phyloP scores from a whole-genome alignment of 345 rosid species.

The Sonneratia caseolaris region DNA sequence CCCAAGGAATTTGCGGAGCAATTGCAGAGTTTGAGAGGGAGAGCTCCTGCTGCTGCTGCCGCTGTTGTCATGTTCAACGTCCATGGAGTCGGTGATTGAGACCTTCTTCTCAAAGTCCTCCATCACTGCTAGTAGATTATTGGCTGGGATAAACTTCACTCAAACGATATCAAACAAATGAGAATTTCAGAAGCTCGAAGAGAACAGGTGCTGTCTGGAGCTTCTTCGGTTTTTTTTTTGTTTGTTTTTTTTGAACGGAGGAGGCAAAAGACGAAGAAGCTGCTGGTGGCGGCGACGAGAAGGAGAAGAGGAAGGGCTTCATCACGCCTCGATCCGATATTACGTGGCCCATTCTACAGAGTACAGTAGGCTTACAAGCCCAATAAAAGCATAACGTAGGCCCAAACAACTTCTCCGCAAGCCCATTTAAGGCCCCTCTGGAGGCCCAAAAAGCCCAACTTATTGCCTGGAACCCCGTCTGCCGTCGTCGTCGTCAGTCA shows the following conservation, averaged over 20 bases:
- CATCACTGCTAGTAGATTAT: conserved; percentile 9
- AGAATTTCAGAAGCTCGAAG: background rate
- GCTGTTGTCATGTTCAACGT: conserved; percentile 13
- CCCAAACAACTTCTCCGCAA: background rate
- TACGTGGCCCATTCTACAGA: background rate
- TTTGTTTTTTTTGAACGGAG: no score
- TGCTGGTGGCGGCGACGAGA: background rate
- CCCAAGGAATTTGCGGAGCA: conserved; percentile 56
- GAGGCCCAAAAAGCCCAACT: background rate
- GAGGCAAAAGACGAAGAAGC: background rate
- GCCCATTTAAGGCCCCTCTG: background rate
- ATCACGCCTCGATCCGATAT: background rate
- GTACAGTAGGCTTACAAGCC: background rate
- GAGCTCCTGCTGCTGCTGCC: background rate
- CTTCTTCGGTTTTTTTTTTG: no score
- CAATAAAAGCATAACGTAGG: background rate
- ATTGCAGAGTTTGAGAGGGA: conserved; percentile 24
- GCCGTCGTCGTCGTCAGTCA: background rate
- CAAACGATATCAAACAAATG: background rate
- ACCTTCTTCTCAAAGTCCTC: conserved; percentile 75
- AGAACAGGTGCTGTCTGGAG: background rate
- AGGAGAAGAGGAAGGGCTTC: background rate
- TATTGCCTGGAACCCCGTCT: background rate
- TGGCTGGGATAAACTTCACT: background rate
- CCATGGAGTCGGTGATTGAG: conserved; percentile 36